Base-by-base conservation (phyloP, 176 grass and related monocot genomes). In the Themeda triandra region DNA sequence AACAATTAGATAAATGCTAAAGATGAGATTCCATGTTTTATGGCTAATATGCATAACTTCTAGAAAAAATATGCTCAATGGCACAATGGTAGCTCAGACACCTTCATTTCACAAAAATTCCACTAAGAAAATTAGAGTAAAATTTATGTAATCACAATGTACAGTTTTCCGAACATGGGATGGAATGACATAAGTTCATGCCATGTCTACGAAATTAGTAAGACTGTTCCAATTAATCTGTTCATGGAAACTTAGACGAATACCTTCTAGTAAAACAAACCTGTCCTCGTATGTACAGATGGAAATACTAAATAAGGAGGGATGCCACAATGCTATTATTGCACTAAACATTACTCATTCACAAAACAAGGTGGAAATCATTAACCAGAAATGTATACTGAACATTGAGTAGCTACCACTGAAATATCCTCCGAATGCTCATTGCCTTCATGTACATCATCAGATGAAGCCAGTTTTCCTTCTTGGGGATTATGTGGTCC, bases 341-440 rank as follows among this genome's bases (percentile, higher is more conserved):
- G 66, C 42, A 88, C 62, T 18, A 5, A 24, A 25, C 19, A 23
- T 66, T 58, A 73, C 36, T 54, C 44, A 13, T 53, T 79, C 21
- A 65, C 30, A 53, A 12, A 7, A 70, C 29, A 65, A 84, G 24
- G 2, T 60, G 67, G 24, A 39, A 37, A 37, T 66, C 5, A 19
- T 70, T 65, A 68, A 56, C 24, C 46, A 83, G 28, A 41, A 68
- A 18, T 35, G 21, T 36, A 75, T 19, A 37, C 13, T 63, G 64
- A 80, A 46, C 25, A 77, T 18, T 36, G 18, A 58, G 76, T 19
- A 83, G 27, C 77, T 87, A 97, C 92, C 86, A 75, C 46, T 67
- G 53, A 33, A 36, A 86, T 87, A 41, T 92, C 91, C 27, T 92
- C 85, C 54, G 75, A 87, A 69, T 79, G 82, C 64, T 80, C 71